Evolutionary conservation across 495 filamentous ascomycete genomes (phyloP).

Genomic region (Patellaria atrata): DNA sequence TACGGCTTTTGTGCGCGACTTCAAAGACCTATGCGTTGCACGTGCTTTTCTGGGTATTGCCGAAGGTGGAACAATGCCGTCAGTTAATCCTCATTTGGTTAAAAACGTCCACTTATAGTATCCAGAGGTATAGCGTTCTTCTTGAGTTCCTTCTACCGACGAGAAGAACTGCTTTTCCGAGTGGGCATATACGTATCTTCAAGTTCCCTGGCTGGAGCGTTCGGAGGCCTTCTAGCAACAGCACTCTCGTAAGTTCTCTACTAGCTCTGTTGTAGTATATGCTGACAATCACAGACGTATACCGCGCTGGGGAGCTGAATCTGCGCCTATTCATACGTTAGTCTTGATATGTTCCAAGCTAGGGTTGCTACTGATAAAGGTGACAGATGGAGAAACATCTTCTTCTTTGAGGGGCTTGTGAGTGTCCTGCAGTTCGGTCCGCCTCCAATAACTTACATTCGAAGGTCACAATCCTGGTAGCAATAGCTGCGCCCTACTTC

Average conservation of each 20-base stretch:
- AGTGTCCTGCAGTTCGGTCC: no score
- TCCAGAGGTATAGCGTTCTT: constrained; percentile 16
- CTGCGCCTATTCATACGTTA: constrained; percentile 14
- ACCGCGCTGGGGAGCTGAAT: constrained; percentile 13
- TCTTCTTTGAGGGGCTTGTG: constrained; percentile 21
- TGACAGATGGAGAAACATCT: constrained; percentile 22
- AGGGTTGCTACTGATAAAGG: no score
- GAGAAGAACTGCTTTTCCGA: constrained; percentile 14
- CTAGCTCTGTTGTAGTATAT: no score
- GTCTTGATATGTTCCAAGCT: no score
- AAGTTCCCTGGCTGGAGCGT: constrained; percentile 55
- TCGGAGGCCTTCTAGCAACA: constrained; percentile 68
- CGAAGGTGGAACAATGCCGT: constrained; percentile 19
- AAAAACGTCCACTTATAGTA: not conserved
- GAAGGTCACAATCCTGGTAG: constrained; percentile 18
- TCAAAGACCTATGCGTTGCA: constrained; percentile 26
- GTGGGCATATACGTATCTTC: constrained; percentile 19
- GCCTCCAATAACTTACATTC: no score
- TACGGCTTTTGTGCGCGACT: constrained; percentile 32
- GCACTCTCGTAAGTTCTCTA: constrained; percentile 20
- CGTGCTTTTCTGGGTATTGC: constrained; percentile 27
- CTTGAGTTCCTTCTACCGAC: constrained; percentile 19
- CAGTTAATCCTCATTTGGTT: not conserved
- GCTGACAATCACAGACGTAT: constrained; percentile 7
- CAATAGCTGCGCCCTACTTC: constrained; percentile 7